Base-by-base conservation (phyloP, 768 basidiomycete genomes). In the Mycena vitilis region DNA sequence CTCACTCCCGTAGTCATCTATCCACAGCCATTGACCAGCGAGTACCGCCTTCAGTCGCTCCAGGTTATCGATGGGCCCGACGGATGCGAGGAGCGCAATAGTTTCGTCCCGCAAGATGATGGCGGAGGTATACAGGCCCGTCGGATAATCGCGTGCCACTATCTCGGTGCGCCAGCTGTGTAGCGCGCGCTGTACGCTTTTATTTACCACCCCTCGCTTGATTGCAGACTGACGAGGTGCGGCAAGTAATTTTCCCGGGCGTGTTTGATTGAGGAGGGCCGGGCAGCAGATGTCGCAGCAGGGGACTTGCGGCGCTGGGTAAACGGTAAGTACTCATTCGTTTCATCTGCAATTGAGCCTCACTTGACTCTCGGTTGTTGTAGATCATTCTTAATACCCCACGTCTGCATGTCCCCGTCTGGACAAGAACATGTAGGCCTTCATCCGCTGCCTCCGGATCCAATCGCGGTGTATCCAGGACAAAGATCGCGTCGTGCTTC, bases 21-120 rank as follows among this genome's bases (percentile, higher is more conserved):
- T 57, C 75, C 75, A 76, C 56, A 54, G 49, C 75, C 75, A 76
- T 22, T 74, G 64, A 10, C 60, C 61, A 4, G 68, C 68, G 0
- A 74, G 22, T 7, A 71, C 54, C 34, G 38, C 18, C 38, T 73
- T 44, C 52, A 74, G 53, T 9, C 58, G 36, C 0, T 25, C 36
- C 7, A 55, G 34, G 4, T 30, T 13, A 0, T 61, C 38, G 18
- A 75, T 70, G 0, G 74, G 72, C 7, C 75, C 74, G 1, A 73
- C 65, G 4, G 74, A 74, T 4, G 73, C 40, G 7, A 76, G 53
- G n/a, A 52, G 47, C 2, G 71, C 69, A 12, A 75, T n/a, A 1
- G 62, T 30, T 2, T 69, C 48, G 48, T 73, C 63, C 7, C 44
- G 53, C 34, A 76, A 34, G 23, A 76, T 72, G 5, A 45, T 63